Evolutionary conservation across 1,139 yeast genomes (phyloP).

Genomic region (Sugiyamaella grinbergsii): DNA sequence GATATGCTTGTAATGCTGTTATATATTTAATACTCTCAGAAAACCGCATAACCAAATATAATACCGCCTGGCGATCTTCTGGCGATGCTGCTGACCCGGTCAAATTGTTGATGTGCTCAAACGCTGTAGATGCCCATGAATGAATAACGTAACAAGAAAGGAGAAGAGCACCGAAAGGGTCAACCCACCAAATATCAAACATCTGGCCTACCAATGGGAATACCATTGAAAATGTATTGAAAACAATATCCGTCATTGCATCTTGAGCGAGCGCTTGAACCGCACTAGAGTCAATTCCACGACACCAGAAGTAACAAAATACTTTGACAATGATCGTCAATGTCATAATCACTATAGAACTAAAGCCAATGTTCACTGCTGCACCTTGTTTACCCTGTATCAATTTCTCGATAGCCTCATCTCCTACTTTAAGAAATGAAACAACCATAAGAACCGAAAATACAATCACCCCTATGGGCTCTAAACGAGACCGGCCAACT

Average conservation of each 20-base stretch:
- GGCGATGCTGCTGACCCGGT: constrained; percentile 73
- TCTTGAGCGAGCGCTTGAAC: constrained; percentile 82
- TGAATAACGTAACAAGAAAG: constrained; percentile 63
- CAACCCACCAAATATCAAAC: constrained; percentile 66
- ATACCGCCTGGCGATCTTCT: constrained; percentile 63
- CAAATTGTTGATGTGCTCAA: constrained; percentile 71
- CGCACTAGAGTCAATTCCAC: constrained; percentile 62
- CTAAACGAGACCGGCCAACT: constrained; percentile 70
- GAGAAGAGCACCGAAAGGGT: constrained; percentile 69
- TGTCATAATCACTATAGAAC: constrained; percentile 63
- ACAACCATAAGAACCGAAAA: constrained; percentile 71
- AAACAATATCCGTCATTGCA: constrained; percentile 74
- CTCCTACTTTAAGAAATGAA: constrained; percentile 73
- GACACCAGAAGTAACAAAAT: constrained; percentile 67
- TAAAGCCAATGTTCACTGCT: constrained; percentile 53
- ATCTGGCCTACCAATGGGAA: constrained; percentile 66
- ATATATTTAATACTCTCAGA: constrained; percentile 67
- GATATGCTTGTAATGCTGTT: constrained; percentile 71
- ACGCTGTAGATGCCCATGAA: constrained; percentile 62
- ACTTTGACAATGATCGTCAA: constrained; percentile 62
- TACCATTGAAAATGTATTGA: constrained; percentile 65
- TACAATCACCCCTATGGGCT: constrained; percentile 76
- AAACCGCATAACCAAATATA: constrained; percentile 68
- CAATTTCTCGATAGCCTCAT: constrained; percentile 52
- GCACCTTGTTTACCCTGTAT: constrained; percentile 37